Evolutionary conservation across 305 asterid genomes (phyloP), one percentile per base, ranked within the genome.

Genomic region (Plantago lanceolata): DNA sequence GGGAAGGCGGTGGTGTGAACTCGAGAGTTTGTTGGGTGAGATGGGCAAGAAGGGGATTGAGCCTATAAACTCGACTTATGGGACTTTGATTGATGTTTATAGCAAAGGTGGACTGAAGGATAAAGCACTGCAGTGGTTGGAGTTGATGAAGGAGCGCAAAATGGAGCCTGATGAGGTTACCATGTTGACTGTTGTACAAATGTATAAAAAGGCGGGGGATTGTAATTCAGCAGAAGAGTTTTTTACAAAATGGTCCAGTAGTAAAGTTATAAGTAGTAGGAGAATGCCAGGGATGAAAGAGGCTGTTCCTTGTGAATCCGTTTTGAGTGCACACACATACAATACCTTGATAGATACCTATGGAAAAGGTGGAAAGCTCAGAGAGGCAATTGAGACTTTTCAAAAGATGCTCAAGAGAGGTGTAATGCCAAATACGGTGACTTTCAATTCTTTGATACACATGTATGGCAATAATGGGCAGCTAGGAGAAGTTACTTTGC

Each of bases 151-250:
- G 33, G 66, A 70, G 57, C 73, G 63, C 57, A 70, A 76, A 19
- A 82, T 93, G 79, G 89, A 76, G 69, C 97, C 97, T 0, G 99
- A 93, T 47, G 99, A 93, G 82, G 95, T 93, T 45, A 93, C 99
- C 4, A 79, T 85, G 92, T 96, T 94, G 72, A 87, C 73, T 54
- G 79, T 90, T 13, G 83, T 93, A 65, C 97, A 90, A 75, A 87
- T 87, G 99, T 87, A 90, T 75, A 93, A 93, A 63, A 90, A 77
- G 67, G 85, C 85, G 0, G 96, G 97, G 63, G 94, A 93, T 65
- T 90, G 84, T 66, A 73, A 77, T 66, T 74, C 80, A 57, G 99
- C 96, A 1, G 96, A 93, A 68, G 92, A 80, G 45, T 89, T 80
- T 77, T 90, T 85, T 79, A 85, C 77, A 81, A 83, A 80, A 57